Evolutionary conservation across 176 grass and related monocot genomes (phyloP).

Genomic region (Oryza longistaminata): DNA sequence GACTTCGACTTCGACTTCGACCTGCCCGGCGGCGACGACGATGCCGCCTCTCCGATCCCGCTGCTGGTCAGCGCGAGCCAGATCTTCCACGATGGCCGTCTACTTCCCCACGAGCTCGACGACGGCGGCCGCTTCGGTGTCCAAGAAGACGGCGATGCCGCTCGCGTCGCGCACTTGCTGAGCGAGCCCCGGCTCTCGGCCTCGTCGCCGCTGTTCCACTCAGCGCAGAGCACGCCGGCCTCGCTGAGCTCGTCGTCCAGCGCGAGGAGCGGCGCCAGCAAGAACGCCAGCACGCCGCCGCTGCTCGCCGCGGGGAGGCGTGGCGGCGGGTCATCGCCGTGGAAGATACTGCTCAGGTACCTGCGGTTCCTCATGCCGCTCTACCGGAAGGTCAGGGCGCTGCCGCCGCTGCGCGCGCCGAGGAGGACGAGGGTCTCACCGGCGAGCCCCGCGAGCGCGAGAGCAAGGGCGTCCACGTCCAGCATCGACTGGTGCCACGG

Average conservation of each 20-base stretch:
- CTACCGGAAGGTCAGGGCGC: conserved; percentile 62
- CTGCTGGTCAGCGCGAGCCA: conserved; percentile 46
- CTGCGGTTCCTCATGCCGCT: conserved; percentile 71
- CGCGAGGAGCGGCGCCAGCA: conserved; percentile 10
- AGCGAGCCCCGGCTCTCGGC: conserved; percentile 14
- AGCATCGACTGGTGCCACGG: conserved; percentile 71
- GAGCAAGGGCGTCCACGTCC: conserved; percentile 37
- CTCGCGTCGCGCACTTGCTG: background rate
- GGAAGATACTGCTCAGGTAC: conserved; percentile 81
- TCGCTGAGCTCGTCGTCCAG: conserved; percentile 40
- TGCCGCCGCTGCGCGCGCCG: conserved; percentile 22
- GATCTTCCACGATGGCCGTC: conserved; percentile 59
- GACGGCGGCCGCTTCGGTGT: background rate
- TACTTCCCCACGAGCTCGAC: conserved; percentile 38
- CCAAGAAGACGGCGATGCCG: background rate
- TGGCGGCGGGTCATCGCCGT: conserved; percentile 37
- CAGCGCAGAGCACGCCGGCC: conserved; percentile 62
- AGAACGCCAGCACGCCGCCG: background rate
- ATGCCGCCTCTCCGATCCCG: background rate
- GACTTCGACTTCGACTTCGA: conserved; percentile 58
- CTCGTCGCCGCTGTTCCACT: conserved; percentile 63
- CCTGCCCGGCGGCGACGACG: background rate
- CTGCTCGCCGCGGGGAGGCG: background rate
- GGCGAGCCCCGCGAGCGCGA: conserved; percentile 35
- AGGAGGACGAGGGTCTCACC: conserved; percentile 14